These are phyloP conservation scores for Trichoderma sp. DNA, from an alignment of 2,329 filamentous ascomycete genomes.

Conservation along the genomic window DNA sequence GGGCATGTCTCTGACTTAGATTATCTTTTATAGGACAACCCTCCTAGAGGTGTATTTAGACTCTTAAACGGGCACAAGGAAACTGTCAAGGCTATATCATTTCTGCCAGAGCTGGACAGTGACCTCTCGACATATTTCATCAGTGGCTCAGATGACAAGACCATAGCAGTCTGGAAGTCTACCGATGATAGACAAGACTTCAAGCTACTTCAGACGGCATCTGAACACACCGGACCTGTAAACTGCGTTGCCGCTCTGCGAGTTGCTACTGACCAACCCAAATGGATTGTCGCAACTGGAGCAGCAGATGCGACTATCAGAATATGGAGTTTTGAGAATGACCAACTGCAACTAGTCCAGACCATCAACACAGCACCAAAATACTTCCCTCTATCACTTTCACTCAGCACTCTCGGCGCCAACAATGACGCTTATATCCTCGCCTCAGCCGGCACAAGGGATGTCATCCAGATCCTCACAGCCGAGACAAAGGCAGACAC, in stretches of 20 bases:
- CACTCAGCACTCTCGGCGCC: slow-evolving; percentile 59
- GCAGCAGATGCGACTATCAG: slow-evolving; percentile 72
- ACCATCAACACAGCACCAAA: slow-evolving; percentile 71
- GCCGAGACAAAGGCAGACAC: slow-evolving; percentile 42
- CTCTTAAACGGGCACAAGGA: slow-evolving; percentile 76
- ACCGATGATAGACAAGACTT: slow-evolving; percentile 27
- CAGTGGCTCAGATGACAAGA: slow-evolving; percentile 78
- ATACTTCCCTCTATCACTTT: slow-evolving; percentile 78
- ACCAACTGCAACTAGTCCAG: slow-evolving; percentile 57
- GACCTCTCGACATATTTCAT: slow-evolving; percentile 59
- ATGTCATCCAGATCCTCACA: slow-evolving; percentile 76
- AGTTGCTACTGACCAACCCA: slow-evolving; percentile 27
- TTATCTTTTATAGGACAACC: slow-evolving; percentile 31
- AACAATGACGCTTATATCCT: slow-evolving; percentile 59
- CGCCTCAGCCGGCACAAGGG: slow-evolving; percentile 81
- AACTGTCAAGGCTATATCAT: slow-evolving; percentile 78
- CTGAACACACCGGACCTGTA: slow-evolving; percentile 70
- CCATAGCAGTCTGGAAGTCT: slow-evolving; percentile 67
- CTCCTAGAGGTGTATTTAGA: slow-evolving; percentile 56
- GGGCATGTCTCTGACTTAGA: not conserved
- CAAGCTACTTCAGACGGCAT: slow-evolving; percentile 49
- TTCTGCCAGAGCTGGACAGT: slow-evolving; percentile 55
- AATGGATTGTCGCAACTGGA: slow-evolving; percentile 68
- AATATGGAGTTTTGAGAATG: slow-evolving; percentile 63
- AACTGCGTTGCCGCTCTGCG: slow-evolving; percentile 60